phyloP scores from a whole-genome alignment of 768 basidiomycete species.

The Amanita rubescens region DNA sequence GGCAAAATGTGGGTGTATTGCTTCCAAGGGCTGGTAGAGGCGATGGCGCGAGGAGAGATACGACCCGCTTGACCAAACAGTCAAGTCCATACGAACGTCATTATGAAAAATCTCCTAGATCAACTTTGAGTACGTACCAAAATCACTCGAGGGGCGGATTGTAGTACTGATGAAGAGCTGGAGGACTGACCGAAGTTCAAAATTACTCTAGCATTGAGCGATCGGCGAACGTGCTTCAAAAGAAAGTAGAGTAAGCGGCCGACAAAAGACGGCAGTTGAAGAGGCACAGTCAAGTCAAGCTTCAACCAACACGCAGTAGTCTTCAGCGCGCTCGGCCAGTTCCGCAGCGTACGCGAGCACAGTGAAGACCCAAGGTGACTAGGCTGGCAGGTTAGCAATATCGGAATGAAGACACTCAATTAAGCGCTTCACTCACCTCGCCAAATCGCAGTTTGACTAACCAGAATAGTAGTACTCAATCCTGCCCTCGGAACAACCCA shows the following conservation, averaged over 20 bases:
- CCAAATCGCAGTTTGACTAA: neutral
- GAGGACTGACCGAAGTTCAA: constrained; percentile 51
- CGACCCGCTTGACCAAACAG: constrained; percentile 59
- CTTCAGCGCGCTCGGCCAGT: constrained; percentile 16
- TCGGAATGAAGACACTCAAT: constrained; percentile 94
- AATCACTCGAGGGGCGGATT: neutral
- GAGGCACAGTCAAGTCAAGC: constrained; percentile 12
- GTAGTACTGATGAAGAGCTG: constrained; percentile 47
- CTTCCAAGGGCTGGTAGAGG: constrained; percentile 46
- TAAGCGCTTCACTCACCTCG: constrained; percentile 23
- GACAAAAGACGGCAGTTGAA: constrained; percentile 11
- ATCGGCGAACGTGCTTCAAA: constrained; percentile 31
- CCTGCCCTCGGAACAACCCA: constrained; percentile 37
- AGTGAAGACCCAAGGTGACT: constrained; percentile 53
- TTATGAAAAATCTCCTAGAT: constrained; percentile 78
- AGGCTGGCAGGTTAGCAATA: constrained; percentile 83
- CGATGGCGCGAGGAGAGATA: constrained; percentile 76
- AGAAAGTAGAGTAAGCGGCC: constrained; percentile 17
- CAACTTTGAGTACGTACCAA: neutral
- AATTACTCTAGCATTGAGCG: constrained; percentile 57
- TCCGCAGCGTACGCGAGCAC: constrained; percentile 27
- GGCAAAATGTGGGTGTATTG: constrained; percentile 49
- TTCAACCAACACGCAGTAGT: too few relatives aligned
- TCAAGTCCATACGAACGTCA: constrained; percentile 77
- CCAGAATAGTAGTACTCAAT: constrained; percentile 33